Evolutionary conservation across 306 rosid species (phyloP), one percentile per base, ranked within the genome.

Genomic region (Aeschynomene evenia): DNA sequence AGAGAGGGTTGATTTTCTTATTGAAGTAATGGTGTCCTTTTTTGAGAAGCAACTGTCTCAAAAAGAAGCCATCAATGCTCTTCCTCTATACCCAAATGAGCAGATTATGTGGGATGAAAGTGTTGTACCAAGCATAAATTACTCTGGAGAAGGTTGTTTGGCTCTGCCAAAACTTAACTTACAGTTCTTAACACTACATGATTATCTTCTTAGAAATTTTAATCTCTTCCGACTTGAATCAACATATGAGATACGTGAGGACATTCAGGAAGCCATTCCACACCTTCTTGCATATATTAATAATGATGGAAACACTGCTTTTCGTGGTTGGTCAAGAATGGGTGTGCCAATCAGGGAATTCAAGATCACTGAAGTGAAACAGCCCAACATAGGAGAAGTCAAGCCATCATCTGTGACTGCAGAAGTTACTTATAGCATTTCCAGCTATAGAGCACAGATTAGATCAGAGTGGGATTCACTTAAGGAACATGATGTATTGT

Each of bases 261-360:
- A 94, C 80, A 89, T 94, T 82, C 97, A 94, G 77, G 96, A 87
- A 82, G 99, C 96, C 39, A 81, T 94, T 43, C 97, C 99, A 15
- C 99, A 94, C 87, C 99, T 94, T 59, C 96, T 85, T 76, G 88
- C 99, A 24, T 83, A 79, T 77, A 88, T 91, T 77, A 91, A 94
- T 70, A 94, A 70, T 64, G 96, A 94, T 49, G 99, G 96, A 70
- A 90, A 80, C 40, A 81, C 97, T 74, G 89, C 95, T 73, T 91
- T 94, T 57, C 96, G 97, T 33, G 99, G 99, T 66, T 94, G 99
- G 99, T 94, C 99, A 36, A 91, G 99, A 83, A 94, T 94, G 99
- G 99, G 89, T 63, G 97, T 91, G 58, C 99, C 97, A 36, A 77
- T 89, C 75, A 88, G 83, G 74, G 86, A 94, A 77, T 94, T 89